Evolutionary conservation across 2,329 filamentous ascomycete genomes (phyloP).

Genomic region (Akanthomyces lecanii): DNA sequence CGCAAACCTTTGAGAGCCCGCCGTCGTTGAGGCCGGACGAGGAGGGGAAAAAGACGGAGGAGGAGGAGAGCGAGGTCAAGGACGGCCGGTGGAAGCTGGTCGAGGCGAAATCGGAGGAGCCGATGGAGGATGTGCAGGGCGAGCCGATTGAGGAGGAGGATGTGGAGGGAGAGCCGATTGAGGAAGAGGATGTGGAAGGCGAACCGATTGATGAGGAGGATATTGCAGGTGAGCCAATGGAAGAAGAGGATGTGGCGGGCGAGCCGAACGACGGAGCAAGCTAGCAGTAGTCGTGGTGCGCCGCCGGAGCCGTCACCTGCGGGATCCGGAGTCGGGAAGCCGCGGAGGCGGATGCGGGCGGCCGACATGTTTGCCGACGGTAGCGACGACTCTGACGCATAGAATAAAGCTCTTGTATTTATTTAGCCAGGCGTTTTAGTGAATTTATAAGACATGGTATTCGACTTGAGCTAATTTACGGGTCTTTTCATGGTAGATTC

Average conservation of each 20-base stretch:
- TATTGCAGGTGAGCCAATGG: slow-evolving; percentile 35
- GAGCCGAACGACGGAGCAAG: slow-evolving; percentile 27
- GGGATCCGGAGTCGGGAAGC: slow-evolving; percentile 25
- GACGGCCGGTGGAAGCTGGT: slow-evolving; percentile 49
- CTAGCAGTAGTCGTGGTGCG: slow-evolving; percentile 31
- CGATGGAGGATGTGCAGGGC: slow-evolving; percentile 42
- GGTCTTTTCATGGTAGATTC: too few relatives aligned
- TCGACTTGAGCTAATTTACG: too few relatives aligned
- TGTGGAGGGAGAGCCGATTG: slow-evolving; percentile 41
- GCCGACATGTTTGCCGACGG: slow-evolving; percentile 87
- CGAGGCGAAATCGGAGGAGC: slow-evolving; percentile 31
- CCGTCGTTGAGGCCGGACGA: slow-evolving; percentile 36
- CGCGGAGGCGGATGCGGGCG: slow-evolving; percentile 64
- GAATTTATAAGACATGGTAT: too few relatives aligned
- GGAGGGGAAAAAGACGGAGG: slow-evolving; percentile 29
- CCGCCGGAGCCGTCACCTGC: slow-evolving; percentile 19
- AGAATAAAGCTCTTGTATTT: background rate
- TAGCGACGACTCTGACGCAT: slow-evolving; percentile 38
- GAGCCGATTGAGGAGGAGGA: slow-evolving; percentile 43
- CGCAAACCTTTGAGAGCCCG: slow-evolving; percentile 66
- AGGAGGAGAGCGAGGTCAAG: slow-evolving; percentile 30
- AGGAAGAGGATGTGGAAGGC: slow-evolving; percentile 45
- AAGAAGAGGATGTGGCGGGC: slow-evolving; percentile 35
- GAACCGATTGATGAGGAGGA: slow-evolving; percentile 42
- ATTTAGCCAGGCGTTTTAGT: background rate